phyloP scores from a whole-genome alignment of 306 rosid species.

The Gynostemma pentaphyllum region DNA sequence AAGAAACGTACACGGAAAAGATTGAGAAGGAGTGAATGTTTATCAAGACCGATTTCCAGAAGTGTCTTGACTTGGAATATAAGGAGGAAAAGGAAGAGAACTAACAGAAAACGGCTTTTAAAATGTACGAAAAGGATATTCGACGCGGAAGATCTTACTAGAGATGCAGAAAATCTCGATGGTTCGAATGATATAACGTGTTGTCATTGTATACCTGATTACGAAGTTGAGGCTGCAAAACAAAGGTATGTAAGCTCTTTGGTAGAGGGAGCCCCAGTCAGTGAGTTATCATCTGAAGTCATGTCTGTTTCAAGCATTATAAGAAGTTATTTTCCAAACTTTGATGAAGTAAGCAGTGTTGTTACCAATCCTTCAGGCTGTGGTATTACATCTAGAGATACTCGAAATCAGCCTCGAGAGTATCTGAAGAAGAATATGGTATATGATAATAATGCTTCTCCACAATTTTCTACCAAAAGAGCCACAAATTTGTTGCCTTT shows the following conservation, averaged over 20 bases:
- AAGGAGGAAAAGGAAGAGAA: conserved; percentile 19
- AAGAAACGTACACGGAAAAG: conserved; percentile 19
- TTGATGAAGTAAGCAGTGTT: conserved; percentile 16
- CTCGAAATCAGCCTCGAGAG: conserved; percentile 21
- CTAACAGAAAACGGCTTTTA: conserved; percentile 11
- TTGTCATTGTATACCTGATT: conserved; percentile 6
- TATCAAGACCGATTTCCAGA: conserved; percentile 13
- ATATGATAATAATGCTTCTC: conserved; percentile 4
- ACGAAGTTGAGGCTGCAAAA: conserved; percentile 20
- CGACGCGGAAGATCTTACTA: conserved; percentile 9
- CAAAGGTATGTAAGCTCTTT: conserved; percentile 16
- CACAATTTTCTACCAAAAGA: conserved; percentile 21
- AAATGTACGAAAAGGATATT: conserved; percentile 13
- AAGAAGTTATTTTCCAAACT: conserved; percentile 33
- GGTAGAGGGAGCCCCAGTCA: conserved; percentile 23
- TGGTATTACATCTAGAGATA: conserved; percentile 28
- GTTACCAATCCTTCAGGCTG: conserved; percentile 28
- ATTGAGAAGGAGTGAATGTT: conserved; percentile 1
- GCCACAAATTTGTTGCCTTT: conserved; percentile 19
- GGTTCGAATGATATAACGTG: conserved; percentile 2
- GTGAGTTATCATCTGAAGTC: conserved; percentile 44
- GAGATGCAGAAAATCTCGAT: conserved; percentile 10
- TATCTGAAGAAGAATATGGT: conserved; percentile 13
- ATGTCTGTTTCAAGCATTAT: conserved; percentile 56
- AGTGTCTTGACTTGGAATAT: conserved; percentile 16